Evolutionary conservation across 495 filamentous ascomycete species (phyloP).

Genomic region (Tuber borchii): DNA sequence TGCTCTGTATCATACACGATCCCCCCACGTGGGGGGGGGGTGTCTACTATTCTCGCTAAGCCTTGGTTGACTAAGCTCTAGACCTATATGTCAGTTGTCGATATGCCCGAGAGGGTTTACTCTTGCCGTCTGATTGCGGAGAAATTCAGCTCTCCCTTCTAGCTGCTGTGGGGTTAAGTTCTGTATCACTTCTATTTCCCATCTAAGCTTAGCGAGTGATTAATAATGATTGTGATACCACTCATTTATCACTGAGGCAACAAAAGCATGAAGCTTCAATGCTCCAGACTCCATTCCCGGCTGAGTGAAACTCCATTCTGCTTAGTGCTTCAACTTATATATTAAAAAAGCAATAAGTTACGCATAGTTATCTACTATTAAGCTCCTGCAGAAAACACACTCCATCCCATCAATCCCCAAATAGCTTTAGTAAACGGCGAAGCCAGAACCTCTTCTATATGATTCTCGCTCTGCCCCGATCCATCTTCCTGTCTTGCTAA

Average conservation of each 20-base stretch:
- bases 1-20: too few species aligned
- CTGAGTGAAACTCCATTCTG: background rate
- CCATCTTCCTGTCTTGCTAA: background rate
- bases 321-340: background rate
- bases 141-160: background rate
- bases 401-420: constrained; percentile 2
- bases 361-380: background rate
- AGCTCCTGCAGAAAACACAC: background rate
- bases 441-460: background rate
- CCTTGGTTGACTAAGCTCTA: background rate
- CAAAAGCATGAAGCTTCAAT: background rate
- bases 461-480: background rate
- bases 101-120: background rate
- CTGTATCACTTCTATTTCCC: background rate
- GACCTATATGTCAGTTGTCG: background rate
- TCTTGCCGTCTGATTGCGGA: background rate
- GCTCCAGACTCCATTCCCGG: background rate
- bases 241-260: background rate
- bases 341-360: background rate
- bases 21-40: too few species aligned
- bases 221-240: background rate
- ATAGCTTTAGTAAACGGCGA: background rate
- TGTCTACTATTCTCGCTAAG: too few species aligned
- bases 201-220: background rate
- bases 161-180: background rate